Conservation (phyloP, 2,329 filamentous ascomycete genomes). For the Leptographium lundbergii region DNA sequence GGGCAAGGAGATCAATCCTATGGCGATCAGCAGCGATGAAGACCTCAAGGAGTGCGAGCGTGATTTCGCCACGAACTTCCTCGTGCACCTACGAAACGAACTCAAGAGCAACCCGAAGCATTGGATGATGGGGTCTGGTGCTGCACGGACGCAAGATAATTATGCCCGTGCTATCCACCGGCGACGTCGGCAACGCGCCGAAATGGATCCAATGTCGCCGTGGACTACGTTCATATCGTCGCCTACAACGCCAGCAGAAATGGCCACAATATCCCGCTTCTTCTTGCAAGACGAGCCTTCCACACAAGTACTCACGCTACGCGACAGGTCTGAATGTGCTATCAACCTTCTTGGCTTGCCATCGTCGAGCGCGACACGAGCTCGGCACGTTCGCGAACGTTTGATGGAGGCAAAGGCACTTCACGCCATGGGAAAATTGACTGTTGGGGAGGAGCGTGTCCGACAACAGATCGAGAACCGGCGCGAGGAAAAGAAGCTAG, state of each 20-base stretch:
- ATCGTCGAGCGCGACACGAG: not conserved
- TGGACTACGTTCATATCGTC: not conserved
- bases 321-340: not conserved
- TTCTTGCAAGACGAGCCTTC: not conserved
- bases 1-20: not conserved
- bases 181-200: not conserved
- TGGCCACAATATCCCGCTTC: not conserved
- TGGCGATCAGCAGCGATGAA: not conserved
- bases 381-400: not conserved
- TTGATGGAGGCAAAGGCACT: too few species aligned
- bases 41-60: not conserved
- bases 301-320: not conserved
- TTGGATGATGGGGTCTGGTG: not conserved
- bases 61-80: conserved; percentile 8
- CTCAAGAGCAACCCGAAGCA: not conserved
- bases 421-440: not conserved
- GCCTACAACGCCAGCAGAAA: not conserved
- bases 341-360: not conserved
- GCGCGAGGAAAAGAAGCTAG: not conserved
- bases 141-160: not conserved
- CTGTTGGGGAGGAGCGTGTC: not conserved
- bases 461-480: not conserved
- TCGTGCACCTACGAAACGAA: conserved; percentile 1
- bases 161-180: not conserved
- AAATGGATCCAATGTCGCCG: not conserved